Evolutionary conservation across 768 basidiomycete species (phyloP).

Genomic region (Tremella fuciformis): DNA sequence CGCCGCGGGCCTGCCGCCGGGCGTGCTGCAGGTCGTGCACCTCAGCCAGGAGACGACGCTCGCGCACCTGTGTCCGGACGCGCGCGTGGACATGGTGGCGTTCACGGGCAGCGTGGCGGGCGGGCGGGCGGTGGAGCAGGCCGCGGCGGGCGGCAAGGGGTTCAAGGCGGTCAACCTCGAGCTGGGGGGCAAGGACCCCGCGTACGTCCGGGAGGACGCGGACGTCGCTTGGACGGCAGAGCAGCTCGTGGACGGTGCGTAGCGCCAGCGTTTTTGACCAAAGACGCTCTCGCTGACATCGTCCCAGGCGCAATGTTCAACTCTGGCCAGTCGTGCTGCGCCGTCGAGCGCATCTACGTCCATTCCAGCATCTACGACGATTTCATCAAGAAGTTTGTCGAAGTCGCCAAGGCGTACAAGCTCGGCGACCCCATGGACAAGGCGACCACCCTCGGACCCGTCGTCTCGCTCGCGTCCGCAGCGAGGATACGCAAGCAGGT

Average conservation of each 20-base stretch:
- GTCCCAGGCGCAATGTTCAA: slow-evolving; percentile 85
- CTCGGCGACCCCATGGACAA: slow-evolving; percentile 78
- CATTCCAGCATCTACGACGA: slow-evolving; percentile 75
- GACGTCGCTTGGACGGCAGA: slow-evolving; percentile 76
- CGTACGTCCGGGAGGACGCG: slow-evolving; percentile 85
- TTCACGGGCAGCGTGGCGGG: slow-evolving; percentile 88
- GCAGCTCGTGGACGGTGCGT: slow-evolving; percentile 81
- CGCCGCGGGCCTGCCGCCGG: slow-evolving; percentile 73
- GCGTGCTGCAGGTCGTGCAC: slow-evolving; percentile 58
- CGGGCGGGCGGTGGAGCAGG: slow-evolving; percentile 69
- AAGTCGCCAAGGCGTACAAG: slow-evolving; percentile 74
- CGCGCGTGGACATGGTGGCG: slow-evolving; percentile 70
- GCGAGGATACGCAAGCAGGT: slow-evolving; percentile 81
- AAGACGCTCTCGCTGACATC: background rate
- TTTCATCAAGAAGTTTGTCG: slow-evolving; percentile 72
- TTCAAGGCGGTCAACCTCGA: slow-evolving; percentile 89
- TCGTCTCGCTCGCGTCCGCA: slow-evolving; percentile 83
- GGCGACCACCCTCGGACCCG: slow-evolving; percentile 82
- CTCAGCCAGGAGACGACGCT: slow-evolving; percentile 55
- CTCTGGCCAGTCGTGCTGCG: slow-evolving; percentile 92
- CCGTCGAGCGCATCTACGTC: slow-evolving; percentile 94
- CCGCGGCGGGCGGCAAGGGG: slow-evolving; percentile 63
- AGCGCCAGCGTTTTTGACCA: background rate
- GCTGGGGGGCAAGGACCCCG: slow-evolving; percentile 97
- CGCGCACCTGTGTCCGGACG: slow-evolving; percentile 66